Base-by-base conservation (phyloP, 2,329 filamentous ascomycete genomes). In the Sporothrix pseudoabietina region DNA sequence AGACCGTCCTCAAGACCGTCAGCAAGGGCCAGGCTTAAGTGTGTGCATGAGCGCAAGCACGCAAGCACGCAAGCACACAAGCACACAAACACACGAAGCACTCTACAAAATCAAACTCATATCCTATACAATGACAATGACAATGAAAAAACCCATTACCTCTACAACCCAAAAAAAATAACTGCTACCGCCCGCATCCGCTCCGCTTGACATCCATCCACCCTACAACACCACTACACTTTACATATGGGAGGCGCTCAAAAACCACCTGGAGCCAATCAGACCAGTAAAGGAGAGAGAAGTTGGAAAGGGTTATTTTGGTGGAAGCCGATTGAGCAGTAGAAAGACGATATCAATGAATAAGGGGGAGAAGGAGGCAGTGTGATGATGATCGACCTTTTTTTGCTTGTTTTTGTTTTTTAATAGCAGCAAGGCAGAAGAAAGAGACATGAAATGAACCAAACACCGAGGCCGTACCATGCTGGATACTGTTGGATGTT, bases 1-100 rank as follows among this genome's bases (percentile, higher is more conserved):
- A 92, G 76, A 87, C 85, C 79, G 87, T 95, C 80, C 84, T 94
- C 82, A 87, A 86, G 83, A 85, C 84, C 74, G 86, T 91, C 83
- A 89, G 87, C 87, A 89, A 90, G 87, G 86, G 87, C 79, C 81
- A 85, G 79, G 85, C 87, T 79, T 86, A 76, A 71, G 71, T 22
- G 55, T 55, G 22, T 55, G 22, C 12, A 55, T n/a, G 8, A 8
- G 14, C 52, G 22, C 10, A 26, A 55, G 35, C 35, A 7, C 32
- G 9, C 35, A 35, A 22, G 44, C 44, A 44, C 66, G n/a, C 10
- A 12, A 3, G 3, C 44, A 30, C 9, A 39, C 26, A 26, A 26
- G 26, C 26, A 26, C 26, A 26, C 26, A 26, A 26, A 2, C 26
- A 26, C 26, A 26, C 26, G 26, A 26, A 26, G 26, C 26, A 26